These are phyloP conservation scores for Aspergillus piperis DNA, from an alignment of 2,329 filamentous ascomycete genomes.

Conservation along the genomic window DNA sequence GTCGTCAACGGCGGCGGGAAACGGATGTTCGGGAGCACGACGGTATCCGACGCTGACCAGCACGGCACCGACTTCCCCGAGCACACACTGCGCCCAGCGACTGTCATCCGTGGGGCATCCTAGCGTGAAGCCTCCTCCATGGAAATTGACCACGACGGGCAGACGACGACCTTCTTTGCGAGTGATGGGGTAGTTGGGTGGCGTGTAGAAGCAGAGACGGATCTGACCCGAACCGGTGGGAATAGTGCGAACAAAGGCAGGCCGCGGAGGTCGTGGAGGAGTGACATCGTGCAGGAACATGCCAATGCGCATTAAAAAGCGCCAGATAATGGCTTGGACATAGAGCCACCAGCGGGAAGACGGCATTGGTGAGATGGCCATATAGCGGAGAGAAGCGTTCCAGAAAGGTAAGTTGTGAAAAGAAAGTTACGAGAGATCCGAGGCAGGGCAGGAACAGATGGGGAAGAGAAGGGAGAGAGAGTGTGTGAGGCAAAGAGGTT, in stretches of 20 bases:
- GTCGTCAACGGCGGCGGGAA: conserved; percentile 65
- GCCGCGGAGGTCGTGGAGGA: conserved; percentile 60
- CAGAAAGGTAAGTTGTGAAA: background rate
- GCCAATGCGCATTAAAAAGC: conserved; percentile 67
- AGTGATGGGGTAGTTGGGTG: conserved; percentile 41
- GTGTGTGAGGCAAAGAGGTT: background rate
- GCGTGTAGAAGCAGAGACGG: conserved; percentile 63
- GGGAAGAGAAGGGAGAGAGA: background rate
- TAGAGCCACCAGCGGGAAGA: conserved; percentile 61
- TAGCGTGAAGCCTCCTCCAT: conserved; percentile 65
- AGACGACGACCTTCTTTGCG: conserved; percentile 47
- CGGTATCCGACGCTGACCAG: conserved; percentile 64
- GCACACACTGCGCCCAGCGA: conserved; percentile 59
- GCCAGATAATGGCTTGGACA: conserved; percentile 66
- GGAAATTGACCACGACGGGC: conserved; percentile 64
- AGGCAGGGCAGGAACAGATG: background rate
- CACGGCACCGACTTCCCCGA: conserved; percentile 58
- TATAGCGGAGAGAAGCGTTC: background rate
- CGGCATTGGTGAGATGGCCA: conserved; percentile 27
- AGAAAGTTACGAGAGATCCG: background rate
- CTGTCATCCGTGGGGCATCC: conserved; percentile 62
- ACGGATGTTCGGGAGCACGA: conserved; percentile 62
- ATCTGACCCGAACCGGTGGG: conserved; percentile 53
- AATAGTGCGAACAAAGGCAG: conserved; percentile 61
- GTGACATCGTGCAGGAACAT: conserved; percentile 68